Evolutionary conservation across 2,329 filamentous ascomycete species (phyloP), one percentile per base, ranked within the genome.

Genomic region (Bretziella fagacearum): DNA sequence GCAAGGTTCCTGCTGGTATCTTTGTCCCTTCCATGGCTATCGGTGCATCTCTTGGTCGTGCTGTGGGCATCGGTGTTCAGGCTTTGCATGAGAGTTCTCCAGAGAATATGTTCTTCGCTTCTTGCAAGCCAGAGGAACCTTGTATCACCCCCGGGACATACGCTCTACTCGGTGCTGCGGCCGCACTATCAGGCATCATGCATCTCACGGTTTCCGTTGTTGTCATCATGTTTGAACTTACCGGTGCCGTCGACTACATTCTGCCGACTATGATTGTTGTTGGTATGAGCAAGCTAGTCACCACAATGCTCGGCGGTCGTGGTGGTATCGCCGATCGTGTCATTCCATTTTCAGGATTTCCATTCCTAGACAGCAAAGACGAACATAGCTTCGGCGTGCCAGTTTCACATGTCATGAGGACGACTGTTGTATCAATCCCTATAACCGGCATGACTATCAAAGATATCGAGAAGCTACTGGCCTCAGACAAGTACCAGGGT

Each of bases 221-320:
- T 2, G 91, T 98, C 57, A 98, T 98, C 62, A 96, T 98, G 91
- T 96, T 96, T 58, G 91, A 98, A 63, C 72, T 98, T 42, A 98
- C 91, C 0, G 91, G 91, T n/a, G 91, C 91, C 5, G 66, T 96
- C 51, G 94, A 87, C 1, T 98, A 98, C 58, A 96, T 98, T 53
- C 67, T 98, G 23, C 91, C 91, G 0, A 96, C 89, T 11, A 98
- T 98, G 91, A 95, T 98, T 55, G 91, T 96, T 1, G 91, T 96
- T 2, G 91, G 91, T 42, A 82, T 95, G 26, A 96, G 89, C 32
- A 98, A 98, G 66, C 84, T 84, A 11, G 84, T 98, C 40, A 79
- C 83, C 52, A 85, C 93, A 54, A 70, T 86, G 10, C 91, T 93
- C 57, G 46, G 49, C 17, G 85, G 86, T n/a, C 93, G 89, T 59